Evolutionary conservation across 2,329 filamentous ascomycete genomes (phyloP), one percentile per base, ranked within the genome.

Genomic region (Dactylellina sp.): DNA sequence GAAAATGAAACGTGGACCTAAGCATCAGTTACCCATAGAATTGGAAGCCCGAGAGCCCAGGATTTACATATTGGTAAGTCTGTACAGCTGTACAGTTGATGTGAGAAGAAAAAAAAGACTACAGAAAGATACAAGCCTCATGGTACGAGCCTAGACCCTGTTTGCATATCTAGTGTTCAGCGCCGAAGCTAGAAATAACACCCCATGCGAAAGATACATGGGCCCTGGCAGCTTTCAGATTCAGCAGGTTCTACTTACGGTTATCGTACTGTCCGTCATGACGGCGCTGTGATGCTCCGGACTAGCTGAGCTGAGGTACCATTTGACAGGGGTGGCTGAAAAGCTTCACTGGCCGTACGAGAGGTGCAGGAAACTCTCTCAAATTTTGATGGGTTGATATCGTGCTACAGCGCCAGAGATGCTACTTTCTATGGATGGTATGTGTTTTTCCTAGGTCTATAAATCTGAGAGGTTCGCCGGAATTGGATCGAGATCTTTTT

Each of bases 171-270:
- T 18, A 56, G 49, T 20, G 52, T 16, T 46, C 39, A 57, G 39
- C 42, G 20, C 55, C 49, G 25, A 12, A 49, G 53, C 46, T 68
- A 49, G 52, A 68, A 44, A 60, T 60, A 25, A 44, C 44, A 55
- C 22, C n/a, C 70, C 70, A 47, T 55, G 47, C 22, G 37, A 28
- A 9, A 24, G 20, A 9, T 12, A 53, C 68, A 66, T 61, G 61
- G 70, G 18, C 16, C 18, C 56, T 39, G 46, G 60, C 22, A 35
- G 49, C 53, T 55, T 72, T 52, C 60, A 46, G 7, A 61, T 65
- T 66, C 42, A 57, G 70, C 55, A 74, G 47, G 53, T 74, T 65
- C 70, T 57, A 62, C 70, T 74, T 74, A 20, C 42, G 70, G 70
- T 47, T 50, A 74, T 56, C 70, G 61, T 35, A 1, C 47, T 66